Evolutionary conservation across 768 basidiomycete genomes (phyloP), one percentile per base, ranked within the genome.

Genomic region (Mycena kentingensis): DNA sequence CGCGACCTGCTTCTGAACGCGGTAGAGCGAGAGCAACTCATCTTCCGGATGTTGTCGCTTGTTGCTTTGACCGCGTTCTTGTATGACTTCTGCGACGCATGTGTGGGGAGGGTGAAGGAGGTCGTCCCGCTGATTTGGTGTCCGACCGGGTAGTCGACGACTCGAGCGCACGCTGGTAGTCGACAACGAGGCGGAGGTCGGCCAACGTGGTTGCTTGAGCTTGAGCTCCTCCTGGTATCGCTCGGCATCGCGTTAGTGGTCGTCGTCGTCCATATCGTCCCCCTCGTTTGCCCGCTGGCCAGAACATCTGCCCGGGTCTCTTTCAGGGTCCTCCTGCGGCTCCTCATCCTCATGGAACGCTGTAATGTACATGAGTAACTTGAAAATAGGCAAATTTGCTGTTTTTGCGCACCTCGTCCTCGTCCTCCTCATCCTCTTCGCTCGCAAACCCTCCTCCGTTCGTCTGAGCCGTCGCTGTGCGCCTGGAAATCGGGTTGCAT

Each of bases 21-120:
- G 36, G 26, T 74, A 46, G 45, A 69, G 64, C 1, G 70, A 69
- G 2, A 70, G 63, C 8, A 76, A 50, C 0, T 63, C 46, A 3
- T 48, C 35, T 4, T 66, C 59, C n/a, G 68, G 71, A 52, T 63
- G 65, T 0, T 65, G 55, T 5, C 54, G 61, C 0, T 53, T n/a
- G 21, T 67, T 51, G 66, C 64, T 3, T 54, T 18, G 0, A 67
- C 38, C 11, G 67, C 56, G 12, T 10, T 26, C 22, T 60, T 63
- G 46, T 76, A 75, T 1, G 62, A 58, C 37, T 62, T 52, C 34
- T 73, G 55, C 0, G 76, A 69, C 3, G 69, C 56, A 46, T 72
- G 57, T 1, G 24, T 42, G 41, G 22, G 41, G 24, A 22, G 41
- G 41, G 24, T 42, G 25, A 6, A 19, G 41, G 25, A 42, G 19